These are phyloP conservation scores for Chlorella sorokiniana DNA, from an alignment of 139 green algal species.

Conservation along the genomic window DNA sequence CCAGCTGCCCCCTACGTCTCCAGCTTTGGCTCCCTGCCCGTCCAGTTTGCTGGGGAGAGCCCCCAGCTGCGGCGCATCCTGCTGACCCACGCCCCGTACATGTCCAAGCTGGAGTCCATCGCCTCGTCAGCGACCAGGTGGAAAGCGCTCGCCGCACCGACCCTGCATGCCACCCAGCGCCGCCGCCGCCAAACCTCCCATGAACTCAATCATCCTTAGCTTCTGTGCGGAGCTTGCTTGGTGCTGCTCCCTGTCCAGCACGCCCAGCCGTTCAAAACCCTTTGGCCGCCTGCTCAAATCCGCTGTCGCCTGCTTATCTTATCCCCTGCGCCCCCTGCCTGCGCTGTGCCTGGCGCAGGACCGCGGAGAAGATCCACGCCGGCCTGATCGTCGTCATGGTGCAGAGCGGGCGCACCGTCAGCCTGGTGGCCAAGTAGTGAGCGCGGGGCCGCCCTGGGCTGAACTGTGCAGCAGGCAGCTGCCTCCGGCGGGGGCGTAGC, in stretches of 20 bases:
- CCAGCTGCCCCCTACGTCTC: neutral
- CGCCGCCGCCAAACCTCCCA: too few relatives aligned
- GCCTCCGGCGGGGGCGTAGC: neutral
- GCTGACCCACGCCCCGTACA: slow-evolving; percentile 16
- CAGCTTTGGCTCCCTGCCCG: slow-evolving; percentile 11
- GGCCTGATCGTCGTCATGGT: slow-evolving; percentile 86
- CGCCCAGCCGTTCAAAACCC: neutral
- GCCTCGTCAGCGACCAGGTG: slow-evolving; percentile 80
- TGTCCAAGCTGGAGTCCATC: slow-evolving; percentile 68
- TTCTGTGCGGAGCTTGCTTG: too few relatives aligned
- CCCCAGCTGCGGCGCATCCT: neutral
- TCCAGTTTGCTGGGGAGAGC: neutral
- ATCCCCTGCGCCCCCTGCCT: neutral
- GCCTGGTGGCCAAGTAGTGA: slow-evolving; percentile 84
- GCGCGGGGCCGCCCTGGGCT: neutral
- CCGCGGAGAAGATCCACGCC: slow-evolving; percentile 84
- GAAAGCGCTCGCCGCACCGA: neutral
- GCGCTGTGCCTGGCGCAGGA: too few relatives aligned
- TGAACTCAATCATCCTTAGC: too few relatives aligned
- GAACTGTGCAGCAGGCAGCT: neutral
- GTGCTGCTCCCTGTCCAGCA: too few relatives aligned
- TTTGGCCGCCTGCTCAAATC: too few relatives aligned
- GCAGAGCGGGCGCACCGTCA: slow-evolving; percentile 78
- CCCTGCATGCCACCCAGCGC: too few relatives aligned
- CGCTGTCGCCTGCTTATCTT: neutral